Base-by-base conservation (phyloP, 352 stramenopile species). In the Phytophthora rubi region DNA sequence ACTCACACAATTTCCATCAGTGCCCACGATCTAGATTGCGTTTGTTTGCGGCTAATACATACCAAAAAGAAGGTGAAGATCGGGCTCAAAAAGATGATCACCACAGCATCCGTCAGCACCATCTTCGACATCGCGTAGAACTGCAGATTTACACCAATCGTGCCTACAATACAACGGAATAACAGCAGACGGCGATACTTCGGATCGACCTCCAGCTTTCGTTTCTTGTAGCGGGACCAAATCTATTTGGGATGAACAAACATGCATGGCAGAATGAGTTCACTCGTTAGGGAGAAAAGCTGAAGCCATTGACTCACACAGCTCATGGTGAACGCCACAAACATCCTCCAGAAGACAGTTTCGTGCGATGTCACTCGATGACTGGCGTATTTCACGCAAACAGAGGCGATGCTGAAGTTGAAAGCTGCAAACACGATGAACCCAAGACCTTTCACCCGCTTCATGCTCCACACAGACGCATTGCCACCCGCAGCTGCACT, bases 41-140 rank as follows among this genome's bases (percentile, higher is more conserved):
- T n/a, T 33, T 35, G 4, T 32, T 3, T 53, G 10, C 16, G 5
- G 13, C n/a, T 28, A 28, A 52, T 28, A 4, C 21, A n/a, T 53
- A 54, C 48, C 48, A 54, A 54, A 35, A 54, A 54, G 13, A 54
- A 54, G 48, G 48, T 54, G 48, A 54, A 54, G 21, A 54, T 54
- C 10, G 48, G 48, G n/a, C 48, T 54, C 48, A 54, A 54, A 9
- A 54, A 54, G 21, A 54, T 54, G 48, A 54, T 54, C 13, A 54
- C 48, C 12, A 54, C 48, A 10, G 48, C 48, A 54, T 54, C 48
- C 2, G 48, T 54, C 13, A 54, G 26, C 21, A 54, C 48, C 26
- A 54, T 54, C 48, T 35, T 54, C 26, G 48, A 54, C 21, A 54
- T 54, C 13, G 48, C 48, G 26, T 54, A 54, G 26, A 54, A 37